These are phyloP conservation scores for Calvatia gigantea DNA, from an alignment of 768 basidiomycete genomes.

Conservation along the genomic window DNA sequence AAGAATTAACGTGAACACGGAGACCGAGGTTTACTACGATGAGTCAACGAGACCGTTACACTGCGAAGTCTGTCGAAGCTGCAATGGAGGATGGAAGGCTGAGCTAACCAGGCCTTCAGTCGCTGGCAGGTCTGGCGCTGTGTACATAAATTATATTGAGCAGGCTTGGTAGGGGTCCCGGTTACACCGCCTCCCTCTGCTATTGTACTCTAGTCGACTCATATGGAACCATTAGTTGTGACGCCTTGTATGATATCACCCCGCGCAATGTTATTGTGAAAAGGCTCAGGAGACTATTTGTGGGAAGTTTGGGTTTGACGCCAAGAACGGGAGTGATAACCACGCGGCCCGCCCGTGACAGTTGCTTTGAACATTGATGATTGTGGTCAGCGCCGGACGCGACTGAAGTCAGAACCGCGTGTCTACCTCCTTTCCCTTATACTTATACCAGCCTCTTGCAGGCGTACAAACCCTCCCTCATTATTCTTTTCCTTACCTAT, in stretches of 20 bases:
- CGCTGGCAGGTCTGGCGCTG: neutral
- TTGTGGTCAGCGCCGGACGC: conserved; percentile 44
- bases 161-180: too few relatives aligned
- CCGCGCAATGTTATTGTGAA: neutral
- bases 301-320: conserved; percentile 17
- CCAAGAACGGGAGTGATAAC: neutral
- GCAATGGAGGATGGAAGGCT: neutral
- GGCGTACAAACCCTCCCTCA: conserved; percentile 6
- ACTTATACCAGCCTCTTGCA: conserved; percentile 10
- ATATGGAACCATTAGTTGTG: neutral
- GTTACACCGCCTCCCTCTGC: neutral
- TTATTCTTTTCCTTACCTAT: conserved; percentile 2
- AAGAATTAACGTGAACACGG: too few relatives aligned
- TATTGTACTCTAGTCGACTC: neutral
- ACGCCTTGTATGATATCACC: neutral
- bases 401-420: conserved; percentile 32
- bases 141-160: too few relatives aligned
- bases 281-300: conserved; percentile 12
- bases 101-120: neutral
- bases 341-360: conserved; percentile 13
- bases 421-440: conserved; percentile 11
- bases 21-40: neutral
- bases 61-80: neutral
- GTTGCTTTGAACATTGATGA: conserved; percentile 20
- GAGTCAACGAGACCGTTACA: neutral